Evolutionary conservation across 306 rosid genomes (phyloP).

Genomic region (Cajanus cajan): DNA sequence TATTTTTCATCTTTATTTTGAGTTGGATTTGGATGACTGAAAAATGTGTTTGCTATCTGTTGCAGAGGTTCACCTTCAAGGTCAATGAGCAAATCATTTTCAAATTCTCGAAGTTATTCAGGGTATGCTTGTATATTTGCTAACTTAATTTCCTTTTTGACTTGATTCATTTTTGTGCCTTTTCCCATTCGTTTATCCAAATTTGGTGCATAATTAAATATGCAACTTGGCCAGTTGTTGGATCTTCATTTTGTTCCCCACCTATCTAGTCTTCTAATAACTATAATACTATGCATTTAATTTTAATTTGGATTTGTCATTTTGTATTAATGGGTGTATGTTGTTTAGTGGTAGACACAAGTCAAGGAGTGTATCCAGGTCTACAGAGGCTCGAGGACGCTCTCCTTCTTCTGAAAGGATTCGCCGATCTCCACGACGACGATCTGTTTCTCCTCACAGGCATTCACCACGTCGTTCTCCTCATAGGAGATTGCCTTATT

Average conservation of each 20-base stretch:
- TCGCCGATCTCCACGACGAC: constrained; percentile 46
- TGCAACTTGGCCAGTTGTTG: background rate
- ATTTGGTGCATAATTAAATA: background rate
- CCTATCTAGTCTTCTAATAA: background rate
- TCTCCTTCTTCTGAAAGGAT: constrained; percentile 57
- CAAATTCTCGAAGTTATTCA: constrained; percentile 57
- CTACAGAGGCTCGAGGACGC: constrained; percentile 51
- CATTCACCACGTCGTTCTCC: constrained; percentile 52
- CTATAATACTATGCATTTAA: background rate
- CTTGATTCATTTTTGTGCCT: background rate
- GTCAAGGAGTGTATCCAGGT: constrained; percentile 65
- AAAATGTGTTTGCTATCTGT: constrained; percentile 12
- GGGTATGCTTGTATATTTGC: constrained; percentile 41
- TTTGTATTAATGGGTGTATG: constrained; percentile 2
- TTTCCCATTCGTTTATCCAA: background rate
- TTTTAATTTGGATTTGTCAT: constrained; percentile 12
- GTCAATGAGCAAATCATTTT: constrained; percentile 61
- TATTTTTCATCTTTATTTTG: background rate
- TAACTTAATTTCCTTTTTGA: background rate
- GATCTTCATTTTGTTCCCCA: constrained; percentile 4
- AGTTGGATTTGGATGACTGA: constrained; percentile 21
- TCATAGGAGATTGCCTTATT: constrained; percentile 42
- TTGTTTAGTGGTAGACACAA: constrained; percentile 44
- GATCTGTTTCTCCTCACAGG: constrained; percentile 49
- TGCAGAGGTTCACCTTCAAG: constrained; percentile 55